These are phyloP conservation scores for Bassia scoparia DNA, from an alignment of 148 eudicot species.

Conservation along the genomic window DNA sequence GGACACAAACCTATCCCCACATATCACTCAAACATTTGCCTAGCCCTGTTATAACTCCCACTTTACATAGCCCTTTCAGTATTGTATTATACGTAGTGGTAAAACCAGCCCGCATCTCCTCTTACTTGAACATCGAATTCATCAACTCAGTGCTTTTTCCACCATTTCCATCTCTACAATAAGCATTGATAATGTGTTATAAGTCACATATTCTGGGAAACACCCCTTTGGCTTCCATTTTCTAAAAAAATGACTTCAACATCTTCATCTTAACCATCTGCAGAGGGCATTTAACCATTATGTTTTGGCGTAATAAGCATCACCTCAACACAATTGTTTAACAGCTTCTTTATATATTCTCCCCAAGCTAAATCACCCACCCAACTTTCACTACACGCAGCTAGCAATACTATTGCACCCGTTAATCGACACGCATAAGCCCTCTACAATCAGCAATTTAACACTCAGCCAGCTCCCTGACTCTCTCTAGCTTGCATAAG, in stretches of 20 bases:
- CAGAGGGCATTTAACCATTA: conserved; percentile 84
- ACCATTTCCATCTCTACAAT: conserved; percentile 51
- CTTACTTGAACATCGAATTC: conserved; percentile 45
- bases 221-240: conserved; percentile 62
- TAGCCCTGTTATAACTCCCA: conserved; percentile 47
- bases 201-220: conserved; percentile 71
- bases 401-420: conserved; percentile 80
- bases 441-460: conserved; percentile 37
- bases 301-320: conserved; percentile 66
- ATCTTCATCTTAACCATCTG: conserved; percentile 49
- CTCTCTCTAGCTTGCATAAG: conserved; percentile 78
- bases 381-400: conserved; percentile 78
- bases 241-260: conserved; percentile 42
- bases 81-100: conserved; percentile 60
- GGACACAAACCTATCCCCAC: conserved; percentile 55
- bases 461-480: conserved; percentile 70
- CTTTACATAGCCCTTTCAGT: conserved; percentile 60
- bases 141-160: conserved; percentile 57
- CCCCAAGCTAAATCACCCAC: conserved; percentile 81
- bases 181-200: conserved; percentile 66
- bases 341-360: conserved; percentile 42
- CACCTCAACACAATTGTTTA: conserved; percentile 35
- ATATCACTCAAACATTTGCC: conserved; percentile 54
- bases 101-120: conserved; percentile 49
- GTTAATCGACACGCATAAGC: conserved; percentile 58